These are phyloP conservation scores for Rhodotorula sp. DNA, from an alignment of 1,284 basidiomycete genomes.

Conservation along the genomic window DNA sequence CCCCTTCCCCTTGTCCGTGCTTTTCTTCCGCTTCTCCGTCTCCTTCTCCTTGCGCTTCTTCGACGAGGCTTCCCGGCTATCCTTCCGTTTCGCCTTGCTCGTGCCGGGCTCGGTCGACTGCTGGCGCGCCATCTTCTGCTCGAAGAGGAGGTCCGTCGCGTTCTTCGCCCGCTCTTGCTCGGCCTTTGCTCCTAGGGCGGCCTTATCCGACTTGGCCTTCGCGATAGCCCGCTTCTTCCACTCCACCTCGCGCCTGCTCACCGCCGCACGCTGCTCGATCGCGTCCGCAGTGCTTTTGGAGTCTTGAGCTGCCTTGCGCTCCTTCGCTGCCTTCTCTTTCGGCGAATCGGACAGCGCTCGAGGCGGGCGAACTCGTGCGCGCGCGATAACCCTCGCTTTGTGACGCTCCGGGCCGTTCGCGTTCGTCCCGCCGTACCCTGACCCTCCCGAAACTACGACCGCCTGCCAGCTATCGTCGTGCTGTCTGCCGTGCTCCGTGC, in stretches of 20 bases:
- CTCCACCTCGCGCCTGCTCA: not conserved
- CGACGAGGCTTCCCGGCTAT: not conserved
- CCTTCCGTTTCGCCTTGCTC: not conserved
- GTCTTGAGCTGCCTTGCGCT: not conserved
- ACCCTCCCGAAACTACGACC: not conserved
- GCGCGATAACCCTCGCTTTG: not conserved
- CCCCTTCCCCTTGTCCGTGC: not conserved
- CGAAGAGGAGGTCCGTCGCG: not conserved
- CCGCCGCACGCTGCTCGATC: not conserved
- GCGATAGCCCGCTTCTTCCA: not conserved
- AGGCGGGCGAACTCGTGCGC: too few species aligned
- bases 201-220: not conserved
- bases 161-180: too few species aligned
- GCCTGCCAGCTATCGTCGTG: not conserved
- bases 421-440: too few species aligned
- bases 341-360: not conserved
- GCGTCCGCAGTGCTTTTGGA: not conserved
- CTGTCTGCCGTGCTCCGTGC: not conserved
- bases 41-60: not conserved
- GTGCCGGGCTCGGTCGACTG: not conserved
- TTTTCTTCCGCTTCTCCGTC: not conserved
- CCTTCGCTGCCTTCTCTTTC: not conserved
- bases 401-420: not conserved
- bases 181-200: too few species aligned
- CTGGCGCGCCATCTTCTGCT: not conserved